These are phyloP conservation scores for Aspergillus versicolor DNA, from an alignment of 2,329 filamentous ascomycete genomes.

Conservation along the genomic window DNA sequence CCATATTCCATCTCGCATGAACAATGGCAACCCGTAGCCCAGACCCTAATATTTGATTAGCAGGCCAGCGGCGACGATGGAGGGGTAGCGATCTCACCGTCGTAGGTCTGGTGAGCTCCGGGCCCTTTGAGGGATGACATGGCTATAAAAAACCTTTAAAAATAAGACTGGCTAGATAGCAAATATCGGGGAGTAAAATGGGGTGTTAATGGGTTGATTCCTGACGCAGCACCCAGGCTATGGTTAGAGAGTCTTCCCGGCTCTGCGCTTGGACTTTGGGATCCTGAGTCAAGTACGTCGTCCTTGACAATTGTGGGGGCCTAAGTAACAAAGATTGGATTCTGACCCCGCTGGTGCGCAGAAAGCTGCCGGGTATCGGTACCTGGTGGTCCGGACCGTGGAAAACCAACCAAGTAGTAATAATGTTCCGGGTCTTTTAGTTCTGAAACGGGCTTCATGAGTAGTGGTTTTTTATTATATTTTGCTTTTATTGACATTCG, in stretches of 20 bases:
- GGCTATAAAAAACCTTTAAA: conserved; percentile 2
- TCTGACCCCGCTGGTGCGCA: not conserved
- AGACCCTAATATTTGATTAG: conserved; percentile 50
- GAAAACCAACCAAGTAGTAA: not conserved
- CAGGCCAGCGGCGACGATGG: not conserved
- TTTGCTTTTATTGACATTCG: not conserved
- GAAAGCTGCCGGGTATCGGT: not conserved
- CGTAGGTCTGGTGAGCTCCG: conserved; percentile 56
- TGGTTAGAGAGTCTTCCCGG: not conserved
- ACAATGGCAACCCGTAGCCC: conserved; percentile 88
- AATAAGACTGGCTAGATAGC: not conserved
- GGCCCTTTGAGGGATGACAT: conserved; percentile 63
- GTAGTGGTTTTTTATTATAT: too few relatives aligned
- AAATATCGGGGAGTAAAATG: not conserved
- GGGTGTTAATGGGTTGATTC: not conserved
- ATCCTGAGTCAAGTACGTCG: too few relatives aligned
- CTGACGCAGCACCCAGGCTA: not conserved
- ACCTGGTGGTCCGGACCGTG: not conserved
- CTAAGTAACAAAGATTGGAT: not conserved
- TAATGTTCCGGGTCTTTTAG: too few relatives aligned
- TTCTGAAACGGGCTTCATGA: not conserved
- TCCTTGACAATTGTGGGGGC: not conserved
- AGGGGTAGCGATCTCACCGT: conserved; percentile 46
- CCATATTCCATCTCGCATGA: conserved; percentile 91
- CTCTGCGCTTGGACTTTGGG: too few relatives aligned